Evolutionary conservation across 768 basidiomycete genomes (phyloP), one percentile per base, ranked within the genome.

Genomic region (Kwoniella sp.): DNA sequence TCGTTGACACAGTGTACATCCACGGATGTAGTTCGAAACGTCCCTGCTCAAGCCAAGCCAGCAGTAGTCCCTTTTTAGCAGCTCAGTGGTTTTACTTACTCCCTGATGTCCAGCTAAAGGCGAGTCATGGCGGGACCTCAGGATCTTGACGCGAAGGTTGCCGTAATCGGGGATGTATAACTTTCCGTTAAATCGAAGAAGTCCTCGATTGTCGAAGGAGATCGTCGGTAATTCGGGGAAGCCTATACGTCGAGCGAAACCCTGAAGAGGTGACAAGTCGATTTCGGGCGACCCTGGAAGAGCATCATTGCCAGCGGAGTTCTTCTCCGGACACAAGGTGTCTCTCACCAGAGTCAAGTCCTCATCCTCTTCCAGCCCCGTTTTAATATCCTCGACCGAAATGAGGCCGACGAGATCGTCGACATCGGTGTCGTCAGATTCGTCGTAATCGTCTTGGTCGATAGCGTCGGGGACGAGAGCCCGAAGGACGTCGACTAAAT

Each of bases 1-100:
- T 9, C 79, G 70, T 22, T 54, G 58, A 65, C 83, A 84, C 1
- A 68, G 56, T 9, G 79, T 74, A 61, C 83, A 84, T 3, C 81
- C 66, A 2, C 66, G 44, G 22, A 83, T 77, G 67, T 83, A 83
- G 36, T 61, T 25, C 5, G 69, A 50, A 26, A 83, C 67, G 54
- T 51, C 47, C 17, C 22, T 33, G 6, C 19, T 19, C 8, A 58
- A 12, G 1, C 44, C 37, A n/a, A 29, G 40, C 48, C 83, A 85
- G 1, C 74, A 82, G 67, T 81, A 85, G 46, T 83, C n/a, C n/a
- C n/a, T n/a, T n/a, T n/a, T n/a, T n/a, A n/a, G n/a, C n/a, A n/a
- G n/a, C n/a, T n/a, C n/a, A n/a, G n/a, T n/a, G n/a, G n/a, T n/a
- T n/a, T n/a, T n/a, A n/a, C n/a, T n/a, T n/a, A n/a, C n/a, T n/a